Evolutionary conservation across 192 early-diverging fungal species (phyloP).

Genomic region (Backusella psychrophila): DNA sequence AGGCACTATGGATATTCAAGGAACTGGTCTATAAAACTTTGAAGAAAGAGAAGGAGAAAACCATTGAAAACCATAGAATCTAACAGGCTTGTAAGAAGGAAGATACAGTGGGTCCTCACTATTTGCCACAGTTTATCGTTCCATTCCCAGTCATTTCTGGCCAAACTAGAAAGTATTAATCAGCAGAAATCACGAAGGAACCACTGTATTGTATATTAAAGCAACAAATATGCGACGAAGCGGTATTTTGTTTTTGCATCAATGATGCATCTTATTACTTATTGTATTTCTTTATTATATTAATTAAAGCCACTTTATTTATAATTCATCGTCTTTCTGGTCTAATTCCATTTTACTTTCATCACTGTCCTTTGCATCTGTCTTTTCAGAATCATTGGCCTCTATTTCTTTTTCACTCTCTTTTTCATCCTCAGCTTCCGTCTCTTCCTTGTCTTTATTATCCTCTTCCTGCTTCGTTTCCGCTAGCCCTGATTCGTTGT

Average conservation of each 20-base stretch:
- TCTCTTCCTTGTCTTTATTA: neutral
- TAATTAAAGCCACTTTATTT: neutral
- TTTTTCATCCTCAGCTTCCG: neutral
- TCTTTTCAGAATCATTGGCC: neutral
- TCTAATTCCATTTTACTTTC: slow-evolving; percentile 10
- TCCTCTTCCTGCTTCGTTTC: neutral
- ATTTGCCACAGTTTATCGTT: too few species aligned
- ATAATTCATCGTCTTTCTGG: neutral
- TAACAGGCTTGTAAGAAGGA: too few species aligned
- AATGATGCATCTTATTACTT: neutral
- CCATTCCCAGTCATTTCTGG: too few species aligned
- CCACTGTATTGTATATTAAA: too few species aligned
- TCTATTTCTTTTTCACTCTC: neutral
- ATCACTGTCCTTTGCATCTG: neutral
- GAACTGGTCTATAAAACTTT: too few species aligned
- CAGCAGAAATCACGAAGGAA: too few species aligned
- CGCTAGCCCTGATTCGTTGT: neutral
- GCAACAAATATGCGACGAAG: neutral
- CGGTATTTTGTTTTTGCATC: neutral
- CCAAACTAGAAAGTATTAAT: too few species aligned
- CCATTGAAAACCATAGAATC: too few species aligned
- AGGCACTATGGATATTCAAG: too few species aligned
- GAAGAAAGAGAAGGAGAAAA: too few species aligned
- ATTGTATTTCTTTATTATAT: neutral
- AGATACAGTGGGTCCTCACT: too few species aligned